Conservation (phyloP, 495 filamentous ascomycete genomes). For the Aspergillus ellipticus region DNA sequence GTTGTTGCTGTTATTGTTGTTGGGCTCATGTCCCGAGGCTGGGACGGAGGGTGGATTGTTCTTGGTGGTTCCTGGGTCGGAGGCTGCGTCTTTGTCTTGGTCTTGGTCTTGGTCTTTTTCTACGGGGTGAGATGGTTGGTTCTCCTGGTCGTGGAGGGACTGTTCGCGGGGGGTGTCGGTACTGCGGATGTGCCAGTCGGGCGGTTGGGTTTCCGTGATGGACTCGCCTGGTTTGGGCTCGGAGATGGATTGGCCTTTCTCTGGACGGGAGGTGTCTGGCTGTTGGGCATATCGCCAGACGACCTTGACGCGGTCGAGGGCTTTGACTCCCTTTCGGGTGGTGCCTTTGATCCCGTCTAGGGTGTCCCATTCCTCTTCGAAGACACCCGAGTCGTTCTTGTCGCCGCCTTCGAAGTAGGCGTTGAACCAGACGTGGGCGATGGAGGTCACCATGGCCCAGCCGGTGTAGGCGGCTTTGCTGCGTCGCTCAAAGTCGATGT, state of each 20-base stretch:
- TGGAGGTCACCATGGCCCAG: conserved; percentile 83
- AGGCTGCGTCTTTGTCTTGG: too few species aligned
- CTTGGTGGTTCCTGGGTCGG: not conserved
- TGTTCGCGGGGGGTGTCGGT: not conserved
- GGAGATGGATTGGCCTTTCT: conserved; percentile 43
- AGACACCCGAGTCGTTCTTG: conserved; percentile 56
- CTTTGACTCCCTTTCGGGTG: conserved; percentile 70
- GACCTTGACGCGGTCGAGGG: conserved; percentile 79
- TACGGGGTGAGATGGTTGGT: conserved; percentile 7
- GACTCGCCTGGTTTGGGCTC: conserved; percentile 59
- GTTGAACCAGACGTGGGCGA: conserved; percentile 97
- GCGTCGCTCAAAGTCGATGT: conserved; percentile 81
- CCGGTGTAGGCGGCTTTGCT: conserved; percentile 70
- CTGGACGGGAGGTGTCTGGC: not conserved
- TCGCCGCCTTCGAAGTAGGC: conserved; percentile 83
- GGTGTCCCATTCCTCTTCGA: conserved; percentile 61
- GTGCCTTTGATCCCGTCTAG: conserved; percentile 80
- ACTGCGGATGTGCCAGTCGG: conserved; percentile 63
- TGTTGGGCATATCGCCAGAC: conserved; percentile 62
- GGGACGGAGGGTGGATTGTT: too few species aligned
- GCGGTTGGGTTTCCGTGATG: conserved; percentile 61
- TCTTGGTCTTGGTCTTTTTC: not conserved
- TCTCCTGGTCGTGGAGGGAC: conserved; percentile 11
- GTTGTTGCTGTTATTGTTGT: not conserved
- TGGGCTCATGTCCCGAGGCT: not conserved